Base-by-base conservation (phyloP, 352 stramenopile species). In the Globisporangium echinulatum region DNA sequence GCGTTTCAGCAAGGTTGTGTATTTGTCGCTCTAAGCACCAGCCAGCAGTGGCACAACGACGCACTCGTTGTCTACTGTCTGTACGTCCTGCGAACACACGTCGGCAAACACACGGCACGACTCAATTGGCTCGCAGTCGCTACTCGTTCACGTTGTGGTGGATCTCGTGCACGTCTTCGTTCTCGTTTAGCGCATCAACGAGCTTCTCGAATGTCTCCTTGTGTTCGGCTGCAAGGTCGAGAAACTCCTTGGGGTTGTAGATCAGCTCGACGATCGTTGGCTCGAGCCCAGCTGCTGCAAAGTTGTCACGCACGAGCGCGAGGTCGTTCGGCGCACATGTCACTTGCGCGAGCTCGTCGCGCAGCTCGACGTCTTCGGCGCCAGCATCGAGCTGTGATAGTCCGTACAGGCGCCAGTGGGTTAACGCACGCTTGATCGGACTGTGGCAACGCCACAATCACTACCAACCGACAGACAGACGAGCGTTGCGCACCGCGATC, bases 121-220 rank as follows among this genome's bases (percentile, higher is more conserved):
- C 25, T 33, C 25, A 33, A 33, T 1, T 3, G 25, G 25, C 25
- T 33, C 2, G 25, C 25, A 33, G 25, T 33, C 25, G 25, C 25
- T 72, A 89, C 65, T 92, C 77, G 62, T 89, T 84, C 37, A 92
- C 70, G 68, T 93, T 93, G 77, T 93, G 81, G 66, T 88, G 74
- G 55, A 93, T 85, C 61, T 88, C 68, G 69, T 75, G 87, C 14
- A 93, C 81, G 61, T 93, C 83, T 51, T 90, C 81, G 64, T 90
- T 85, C 51, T 90, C 79, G 55, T 87, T 79, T 14, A 93, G 75
- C 49, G 75, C 76, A 37, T 90, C 83, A 8, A 90, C 58, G 50
- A 92, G 77, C 61, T 87, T 86, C 56, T 92, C 77, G n/a, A 92
- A 92, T 14, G 66, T 69, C 56, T 87, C 80, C 14, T 52, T 58